Percentiles rank a stretch among this genome's conserved stretches.
These are phyloP conservation scores for Trifolium subterraneum DNA, from an alignment of 306 rosid genomes.

Conservation along the genomic window DNA sequence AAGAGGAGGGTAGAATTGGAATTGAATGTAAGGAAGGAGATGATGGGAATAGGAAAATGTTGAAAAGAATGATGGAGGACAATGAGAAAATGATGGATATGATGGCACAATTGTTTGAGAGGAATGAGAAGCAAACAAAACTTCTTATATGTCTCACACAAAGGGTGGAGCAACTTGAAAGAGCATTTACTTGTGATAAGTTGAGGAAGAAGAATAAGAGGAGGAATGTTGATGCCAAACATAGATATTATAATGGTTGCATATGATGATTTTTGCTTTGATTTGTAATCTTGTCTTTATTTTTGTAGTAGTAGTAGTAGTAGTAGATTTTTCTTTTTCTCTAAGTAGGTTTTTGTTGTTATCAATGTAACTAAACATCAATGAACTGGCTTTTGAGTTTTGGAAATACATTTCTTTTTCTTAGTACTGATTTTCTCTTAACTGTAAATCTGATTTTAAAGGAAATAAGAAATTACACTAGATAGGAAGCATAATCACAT, in stretches of 20 bases:
- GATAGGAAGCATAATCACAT: not conserved
- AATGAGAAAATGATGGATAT: slow-evolving; percentile 65
- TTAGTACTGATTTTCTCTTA: not conserved
- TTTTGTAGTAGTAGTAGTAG: not conserved
- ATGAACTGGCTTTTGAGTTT: not conserved
- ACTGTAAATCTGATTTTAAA: too few species aligned
- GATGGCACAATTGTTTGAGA: slow-evolving; percentile 59
- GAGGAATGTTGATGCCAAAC: slow-evolving; percentile 30
- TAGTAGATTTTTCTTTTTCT: not conserved
- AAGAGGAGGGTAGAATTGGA: not conserved
- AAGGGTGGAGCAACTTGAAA: slow-evolving; percentile 71
- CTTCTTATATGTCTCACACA: slow-evolving; percentile 59
- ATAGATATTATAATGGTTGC: slow-evolving; percentile 4
- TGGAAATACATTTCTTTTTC: not conserved
- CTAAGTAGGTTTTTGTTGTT: not conserved
- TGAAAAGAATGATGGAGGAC: slow-evolving; percentile 65
- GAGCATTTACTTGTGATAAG: slow-evolving; percentile 54
- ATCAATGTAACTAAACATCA: slow-evolving; percentile 10
- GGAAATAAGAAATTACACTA: not conserved
- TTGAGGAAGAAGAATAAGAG: slow-evolving; percentile 59
- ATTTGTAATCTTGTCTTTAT: not conserved
- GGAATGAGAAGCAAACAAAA: slow-evolving; percentile 58
- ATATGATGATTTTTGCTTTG: not conserved
- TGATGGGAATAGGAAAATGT: slow-evolving; percentile 30
- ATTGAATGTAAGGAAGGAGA: not conserved